Evolutionary conservation across 148 eudicot species (phyloP), one percentile per base, ranked within the genome.

Genomic region (Rhododendron vialii): DNA sequence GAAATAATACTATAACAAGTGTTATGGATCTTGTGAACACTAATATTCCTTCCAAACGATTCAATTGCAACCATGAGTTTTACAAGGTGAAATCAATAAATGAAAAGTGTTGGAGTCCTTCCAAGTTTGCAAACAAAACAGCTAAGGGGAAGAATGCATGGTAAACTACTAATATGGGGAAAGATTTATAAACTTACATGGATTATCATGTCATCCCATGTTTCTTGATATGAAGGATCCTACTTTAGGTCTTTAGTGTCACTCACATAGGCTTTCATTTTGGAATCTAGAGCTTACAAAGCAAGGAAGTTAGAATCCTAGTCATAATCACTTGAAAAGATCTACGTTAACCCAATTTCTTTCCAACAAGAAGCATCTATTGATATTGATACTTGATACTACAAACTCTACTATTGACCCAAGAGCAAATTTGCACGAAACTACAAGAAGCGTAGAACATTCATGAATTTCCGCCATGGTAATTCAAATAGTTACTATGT

Each of bases 181-280:
- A 83, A n/a, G 61, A 38, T 59, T 43, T 57, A 38, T 73, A 51
- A 14, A 88, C 98, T 92, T 91, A 96, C 99, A 89, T 92, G 90
- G 71, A 96, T 91, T 82, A 96, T 92, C 99, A 96, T 96, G 92
- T 96, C 98, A 93, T 96, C 98, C 98, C 99, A 96, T 80, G 94
- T 95, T 89, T 96, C 99, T 86, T 90, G 92, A 88, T 93, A 94
- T 59, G 91, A 92, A 80, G 93, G 43, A 41, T 41, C 43, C 5
- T 38, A 1, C 43, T 41, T 41, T 41, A 41, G 43, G 43, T 5
- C 43, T 41, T 41, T 1, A 41, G 7, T 41, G 43, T 41, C 7
- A 41, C 43, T 41, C 43, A 41, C 43, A 41, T 95, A 96, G 80
- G 98, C 98, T 92, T 96, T 96, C 98, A 96, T 91, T 96, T 96